Base-by-base conservation (phyloP, 2,329 filamentous ascomycete species). In the Nectriaceae sp. region DNA sequence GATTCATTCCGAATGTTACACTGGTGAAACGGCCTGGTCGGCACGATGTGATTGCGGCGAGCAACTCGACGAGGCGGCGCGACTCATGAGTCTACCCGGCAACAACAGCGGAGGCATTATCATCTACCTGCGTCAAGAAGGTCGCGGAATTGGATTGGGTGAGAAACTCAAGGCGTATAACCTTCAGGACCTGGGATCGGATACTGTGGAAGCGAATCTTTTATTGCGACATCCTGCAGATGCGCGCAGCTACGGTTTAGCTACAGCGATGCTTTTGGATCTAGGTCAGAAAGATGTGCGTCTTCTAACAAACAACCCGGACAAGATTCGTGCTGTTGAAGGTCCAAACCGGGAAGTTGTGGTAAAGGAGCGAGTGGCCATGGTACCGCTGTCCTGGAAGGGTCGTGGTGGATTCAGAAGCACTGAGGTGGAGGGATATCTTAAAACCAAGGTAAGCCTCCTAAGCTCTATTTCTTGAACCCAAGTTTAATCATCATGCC, bases 111-210 rank as follows among this genome's bases (percentile, higher is more conserved):
- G 92, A 15, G 94, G 94, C 26, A 91, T 96, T 45, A 96, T 99
- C 57, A 86, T 99, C 60, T 99, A 99, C 65, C 78, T 99, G 19
- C 87, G 94, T 19, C 94, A 99, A 70, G 94, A 99, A 73, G 94
- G 94, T 0, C 88, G 94, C 20, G 94, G 94, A 2, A 99, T 99
- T 56, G 94, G 94, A 0, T 79, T 99, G 0, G 88, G 90, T 3
- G 92, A 96, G 73, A 99, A 99, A 71, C 79, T 99, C 33, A 97
- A 99, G 72, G 94, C 94, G 4, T 99, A 99, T 71, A 99, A 99
- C 65, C 76, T 99, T 37, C 94, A 99, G 68, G 94, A 99, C 71
- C 76, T 99, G 21, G 94, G 94, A 0, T 92, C 89, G n/a, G 94
- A 99, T 70, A 99, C 94, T 0, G 95, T 97, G 29, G 91, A 99